Evolutionary conservation across 768 basidiomycete genomes (phyloP).

Genomic region (Termitomyces sp.): DNA sequence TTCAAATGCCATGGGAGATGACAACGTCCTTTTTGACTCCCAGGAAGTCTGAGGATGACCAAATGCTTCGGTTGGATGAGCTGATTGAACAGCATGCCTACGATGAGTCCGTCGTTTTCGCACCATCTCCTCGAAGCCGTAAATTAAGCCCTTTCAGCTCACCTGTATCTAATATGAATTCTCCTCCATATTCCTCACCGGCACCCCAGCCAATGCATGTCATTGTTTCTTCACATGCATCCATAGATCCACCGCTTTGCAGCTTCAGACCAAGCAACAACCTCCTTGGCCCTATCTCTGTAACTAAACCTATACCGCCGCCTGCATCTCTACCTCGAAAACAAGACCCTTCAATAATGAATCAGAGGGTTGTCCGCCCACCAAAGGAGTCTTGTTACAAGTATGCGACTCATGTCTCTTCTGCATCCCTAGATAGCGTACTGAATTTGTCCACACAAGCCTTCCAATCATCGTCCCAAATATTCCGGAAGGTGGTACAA

Average conservation of each 20-base stretch:
- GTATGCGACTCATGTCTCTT: conserved; percentile 32
- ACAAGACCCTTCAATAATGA: conserved; percentile 39
- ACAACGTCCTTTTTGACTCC: conserved; percentile 31
- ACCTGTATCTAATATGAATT: conserved; percentile 25
- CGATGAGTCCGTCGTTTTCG: conserved; percentile 54
- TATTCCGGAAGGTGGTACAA: conserved; percentile 77
- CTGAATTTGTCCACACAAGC: conserved; percentile 28
- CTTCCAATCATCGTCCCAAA: conserved; percentile 80
- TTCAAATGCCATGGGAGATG: conserved; percentile 37
- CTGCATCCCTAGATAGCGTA: conserved; percentile 9
- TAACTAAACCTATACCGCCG: conserved; percentile 64
- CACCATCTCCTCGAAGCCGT: conserved; percentile 6
- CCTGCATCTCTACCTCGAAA: conserved; percentile 56
- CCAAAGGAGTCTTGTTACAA: conserved; percentile 73
- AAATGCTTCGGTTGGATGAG: conserved; percentile 66
- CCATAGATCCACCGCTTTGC: conserved; percentile 17
- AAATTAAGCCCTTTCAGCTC: conserved; percentile 21
- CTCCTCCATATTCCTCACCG: conserved; percentile 27
- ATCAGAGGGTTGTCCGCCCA: conserved; percentile 62
- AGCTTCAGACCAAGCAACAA: conserved; percentile 22
- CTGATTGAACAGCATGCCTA: conserved; percentile 70
- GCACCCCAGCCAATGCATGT: conserved; percentile 21
- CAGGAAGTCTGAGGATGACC: conserved; percentile 43
- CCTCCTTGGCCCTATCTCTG: conserved; percentile 33
- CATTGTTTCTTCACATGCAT: conserved; percentile 11